A percentile compares a stretch with the other conserved stretches of the same genome.
These are phyloP conservation scores for Aspergillus egyptiacus DNA, from an alignment of 495 filamentous ascomycete species.

Conservation along the genomic window DNA sequence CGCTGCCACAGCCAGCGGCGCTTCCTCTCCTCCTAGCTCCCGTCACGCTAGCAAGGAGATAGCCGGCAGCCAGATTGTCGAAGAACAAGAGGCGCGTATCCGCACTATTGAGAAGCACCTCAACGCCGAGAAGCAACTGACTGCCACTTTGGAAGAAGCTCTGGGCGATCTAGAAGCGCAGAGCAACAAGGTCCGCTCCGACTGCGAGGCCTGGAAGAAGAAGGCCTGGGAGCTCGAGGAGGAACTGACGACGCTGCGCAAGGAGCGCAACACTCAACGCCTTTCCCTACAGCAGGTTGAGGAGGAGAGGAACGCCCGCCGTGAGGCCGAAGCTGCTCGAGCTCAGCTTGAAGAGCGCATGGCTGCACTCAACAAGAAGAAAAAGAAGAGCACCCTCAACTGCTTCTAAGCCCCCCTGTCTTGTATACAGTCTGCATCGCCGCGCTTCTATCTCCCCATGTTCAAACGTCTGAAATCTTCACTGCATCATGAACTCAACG, in stretches of 20 bases:
- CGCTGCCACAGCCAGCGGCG: slow-evolving; percentile 33
- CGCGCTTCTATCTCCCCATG: slow-evolving; percentile 14
- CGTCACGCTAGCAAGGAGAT: slow-evolving; percentile 82
- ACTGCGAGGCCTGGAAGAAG: slow-evolving; percentile 85
- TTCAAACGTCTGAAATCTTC: slow-evolving; percentile 34
- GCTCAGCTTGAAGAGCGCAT: slow-evolving; percentile 89
- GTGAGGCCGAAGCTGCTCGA: slow-evolving; percentile 80
- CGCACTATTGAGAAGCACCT: slow-evolving; percentile 96
- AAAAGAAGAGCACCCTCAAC: slow-evolving; percentile 94
- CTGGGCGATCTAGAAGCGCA: slow-evolving; percentile 86
- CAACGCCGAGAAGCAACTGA: slow-evolving; percentile 92
- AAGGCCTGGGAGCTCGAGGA: slow-evolving; percentile 70
- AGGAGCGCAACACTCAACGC: slow-evolving; percentile 62
- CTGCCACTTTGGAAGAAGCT: slow-evolving; percentile 88
- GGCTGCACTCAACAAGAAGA: slow-evolving; percentile 82
- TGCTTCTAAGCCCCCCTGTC: slow-evolving; percentile 62
- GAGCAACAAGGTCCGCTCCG: slow-evolving; percentile 74
- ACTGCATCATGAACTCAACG: slow-evolving; percentile 52
- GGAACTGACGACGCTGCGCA: slow-evolving; percentile 67
- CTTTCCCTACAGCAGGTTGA: slow-evolving; percentile 89
- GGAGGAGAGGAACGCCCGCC: slow-evolving; percentile 81
- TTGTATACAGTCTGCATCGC: slow-evolving; percentile 9
- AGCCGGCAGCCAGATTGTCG: slow-evolving; percentile 55
- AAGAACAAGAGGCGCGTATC: slow-evolving; percentile 93
- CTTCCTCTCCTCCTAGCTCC: slow-evolving; percentile 40